These are phyloP conservation scores for Raphanus hybrid DNA, from an alignment of 441 rosid species.

Conservation along the genomic window DNA sequence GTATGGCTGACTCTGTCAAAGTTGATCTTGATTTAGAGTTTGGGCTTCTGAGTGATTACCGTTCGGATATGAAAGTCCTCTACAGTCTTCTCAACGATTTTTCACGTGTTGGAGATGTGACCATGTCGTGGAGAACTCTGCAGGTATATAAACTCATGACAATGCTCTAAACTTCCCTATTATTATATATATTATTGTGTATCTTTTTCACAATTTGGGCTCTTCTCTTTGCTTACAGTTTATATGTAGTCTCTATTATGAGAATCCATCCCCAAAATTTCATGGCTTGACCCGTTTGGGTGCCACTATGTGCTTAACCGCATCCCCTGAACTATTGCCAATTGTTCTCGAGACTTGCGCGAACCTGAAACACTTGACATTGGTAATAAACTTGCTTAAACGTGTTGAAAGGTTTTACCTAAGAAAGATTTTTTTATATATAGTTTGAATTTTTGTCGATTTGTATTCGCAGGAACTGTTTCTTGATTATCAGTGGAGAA, in stretches of 20 bases:
- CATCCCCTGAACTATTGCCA: constrained; percentile 6
- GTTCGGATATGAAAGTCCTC: background rate
- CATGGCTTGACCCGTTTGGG: constrained; percentile 18
- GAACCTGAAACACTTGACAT: background rate
- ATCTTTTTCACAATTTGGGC: background rate
- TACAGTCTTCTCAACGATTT: background rate
- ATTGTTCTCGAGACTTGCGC: constrained; percentile 10
- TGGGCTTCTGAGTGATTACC: background rate
- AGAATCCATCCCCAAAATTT: constrained; percentile 8
- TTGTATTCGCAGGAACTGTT: background rate
- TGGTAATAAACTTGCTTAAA: background rate
- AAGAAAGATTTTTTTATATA: no score
- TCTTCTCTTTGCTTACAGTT: background rate
- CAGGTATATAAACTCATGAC: constrained; percentile 2
- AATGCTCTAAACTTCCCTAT: background rate
- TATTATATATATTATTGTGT: background rate
- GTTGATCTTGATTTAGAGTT: background rate
- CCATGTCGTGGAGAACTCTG: constrained; percentile 13
- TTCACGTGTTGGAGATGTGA: constrained; percentile 21
- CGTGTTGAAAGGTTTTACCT: background rate
- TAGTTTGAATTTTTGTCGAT: background rate
- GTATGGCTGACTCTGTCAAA: constrained; percentile 18
- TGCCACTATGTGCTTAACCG: background rate
- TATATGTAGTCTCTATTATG: background rate
- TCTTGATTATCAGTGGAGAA: background rate